phyloP scores from a whole-genome alignment of 2,329 filamentous ascomycete genomes.

The Colletotrichum brevisporum region DNA sequence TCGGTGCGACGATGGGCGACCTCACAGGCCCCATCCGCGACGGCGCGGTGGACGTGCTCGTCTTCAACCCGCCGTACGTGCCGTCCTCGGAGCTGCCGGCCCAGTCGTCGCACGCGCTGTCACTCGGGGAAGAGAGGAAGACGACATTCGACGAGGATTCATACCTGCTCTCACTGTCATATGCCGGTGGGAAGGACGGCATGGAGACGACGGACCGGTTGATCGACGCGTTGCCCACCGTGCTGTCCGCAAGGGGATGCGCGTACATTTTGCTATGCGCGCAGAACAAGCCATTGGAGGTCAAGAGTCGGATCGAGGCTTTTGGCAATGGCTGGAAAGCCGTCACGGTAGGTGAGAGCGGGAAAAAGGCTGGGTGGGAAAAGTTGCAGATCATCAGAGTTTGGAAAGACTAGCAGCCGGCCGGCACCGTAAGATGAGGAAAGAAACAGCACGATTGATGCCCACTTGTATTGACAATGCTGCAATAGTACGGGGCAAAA shows the following conservation, averaged over 20 bases:
- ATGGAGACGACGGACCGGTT: constrained; percentile 94
- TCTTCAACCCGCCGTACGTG: constrained; percentile 98
- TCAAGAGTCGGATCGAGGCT: constrained; percentile 67
- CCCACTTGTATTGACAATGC: background rate
- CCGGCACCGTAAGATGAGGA: background rate
- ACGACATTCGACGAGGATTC: constrained; percentile 83
- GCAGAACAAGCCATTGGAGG: constrained; percentile 86
- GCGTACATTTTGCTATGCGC: constrained; percentile 92
- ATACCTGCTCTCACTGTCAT: constrained; percentile 85
- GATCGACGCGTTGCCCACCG: constrained; percentile 75
- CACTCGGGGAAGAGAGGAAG: constrained; percentile 46
- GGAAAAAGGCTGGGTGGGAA: constrained; percentile 93
- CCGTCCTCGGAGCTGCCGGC: constrained; percentile 83
- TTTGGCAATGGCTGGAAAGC: constrained; percentile 76
- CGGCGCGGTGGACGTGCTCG: constrained; percentile 80
- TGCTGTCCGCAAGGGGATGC: constrained; percentile 78
- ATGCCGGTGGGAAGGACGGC: constrained; percentile 89
- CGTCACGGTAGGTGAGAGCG: constrained; percentile 85
- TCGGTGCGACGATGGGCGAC: constrained; percentile 80
- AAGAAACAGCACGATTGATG: background rate
- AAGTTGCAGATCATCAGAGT: constrained; percentile 90
- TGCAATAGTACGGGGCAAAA: background rate
- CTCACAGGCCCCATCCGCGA: constrained; percentile 73
- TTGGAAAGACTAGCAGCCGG: constrained; percentile 69
- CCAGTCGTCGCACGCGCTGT: constrained; percentile 26